These are phyloP conservation scores for Isatis lusitanica DNA, from an alignment of 441 rosid genomes.

Conservation along the genomic window DNA sequence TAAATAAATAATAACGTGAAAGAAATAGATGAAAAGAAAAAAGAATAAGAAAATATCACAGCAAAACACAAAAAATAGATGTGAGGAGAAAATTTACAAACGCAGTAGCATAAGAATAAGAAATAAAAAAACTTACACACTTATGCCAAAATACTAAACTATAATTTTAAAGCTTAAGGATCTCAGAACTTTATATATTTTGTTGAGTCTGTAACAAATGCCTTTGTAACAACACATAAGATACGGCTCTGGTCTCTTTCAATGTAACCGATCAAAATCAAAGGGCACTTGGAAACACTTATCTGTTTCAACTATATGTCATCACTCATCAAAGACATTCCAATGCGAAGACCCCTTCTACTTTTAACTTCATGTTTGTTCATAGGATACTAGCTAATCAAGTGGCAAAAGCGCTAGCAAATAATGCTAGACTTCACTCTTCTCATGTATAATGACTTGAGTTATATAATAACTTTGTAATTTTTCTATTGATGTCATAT, in stretches of 20 bases:
- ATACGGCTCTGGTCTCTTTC: neutral
- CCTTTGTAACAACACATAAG: too few relatives aligned
- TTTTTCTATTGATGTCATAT: neutral
- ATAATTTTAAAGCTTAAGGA: too few relatives aligned
- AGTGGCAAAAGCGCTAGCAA: neutral
- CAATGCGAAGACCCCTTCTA: neutral
- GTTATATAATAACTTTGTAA: neutral
- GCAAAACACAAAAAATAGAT: too few relatives aligned
- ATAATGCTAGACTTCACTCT: neutral
- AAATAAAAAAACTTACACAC: too few relatives aligned
- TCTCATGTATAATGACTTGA: neutral
- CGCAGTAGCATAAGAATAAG: too few relatives aligned
- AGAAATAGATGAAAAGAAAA: too few relatives aligned
- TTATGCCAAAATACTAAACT: too few relatives aligned
- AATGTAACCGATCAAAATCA: neutral
- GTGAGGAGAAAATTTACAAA: too few relatives aligned
- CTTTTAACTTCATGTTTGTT: neutral
- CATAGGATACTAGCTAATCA: neutral
- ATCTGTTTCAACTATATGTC: neutral
- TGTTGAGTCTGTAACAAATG: too few relatives aligned
- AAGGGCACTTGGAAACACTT: neutral
- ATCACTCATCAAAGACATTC: neutral
- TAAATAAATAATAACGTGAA: too few relatives aligned
- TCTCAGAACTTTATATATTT: too few relatives aligned
- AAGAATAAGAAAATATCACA: too few relatives aligned